Percentiles rank a stretch among this genome's conserved stretches.
These are phyloP conservation scores for Periconia sp. DNA, from an alignment of 2,329 filamentous ascomycete genomes.

Conservation along the genomic window DNA sequence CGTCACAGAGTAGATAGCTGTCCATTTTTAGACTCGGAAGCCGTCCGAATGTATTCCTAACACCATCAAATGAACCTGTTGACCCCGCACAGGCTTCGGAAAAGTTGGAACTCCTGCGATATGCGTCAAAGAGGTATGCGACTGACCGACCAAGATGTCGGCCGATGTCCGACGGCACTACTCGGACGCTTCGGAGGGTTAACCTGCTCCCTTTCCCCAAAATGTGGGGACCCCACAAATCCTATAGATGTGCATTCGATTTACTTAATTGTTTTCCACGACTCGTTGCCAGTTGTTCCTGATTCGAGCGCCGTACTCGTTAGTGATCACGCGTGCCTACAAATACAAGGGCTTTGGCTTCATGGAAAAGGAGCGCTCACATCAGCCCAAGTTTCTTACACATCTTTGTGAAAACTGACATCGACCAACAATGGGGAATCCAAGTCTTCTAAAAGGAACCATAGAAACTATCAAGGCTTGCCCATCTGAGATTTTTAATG, in stretches of 20 bases:
- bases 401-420: too few species aligned
- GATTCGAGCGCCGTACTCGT: not conserved
- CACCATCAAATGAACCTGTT: too few species aligned
- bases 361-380: too few species aligned
- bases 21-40: too few species aligned
- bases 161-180: not conserved
- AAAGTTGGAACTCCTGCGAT: too few species aligned
- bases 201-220: not conserved
- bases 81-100: too few species aligned
- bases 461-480: slow-evolving; percentile 10
- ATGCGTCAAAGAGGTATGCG: not conserved
- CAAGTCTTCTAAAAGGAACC: slow-evolving; percentile 13
- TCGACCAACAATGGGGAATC: slow-evolving; percentile 6
- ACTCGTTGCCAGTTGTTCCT: too few species aligned
- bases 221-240: slow-evolving; percentile 10
- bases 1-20: too few species aligned
- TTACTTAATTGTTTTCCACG: too few species aligned
- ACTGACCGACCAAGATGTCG: not conserved
- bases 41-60: too few species aligned
- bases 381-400: not conserved
- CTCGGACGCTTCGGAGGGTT: slow-evolving; percentile 7
- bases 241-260: too few species aligned
- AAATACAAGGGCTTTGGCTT: not conserved
- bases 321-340: not conserved
- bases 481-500: slow-evolving; percentile 12